Evolutionary conservation across 306 rosid genomes (phyloP), one percentile per base, ranked within the genome.

Genomic region (Abrus pulchellus): DNA sequence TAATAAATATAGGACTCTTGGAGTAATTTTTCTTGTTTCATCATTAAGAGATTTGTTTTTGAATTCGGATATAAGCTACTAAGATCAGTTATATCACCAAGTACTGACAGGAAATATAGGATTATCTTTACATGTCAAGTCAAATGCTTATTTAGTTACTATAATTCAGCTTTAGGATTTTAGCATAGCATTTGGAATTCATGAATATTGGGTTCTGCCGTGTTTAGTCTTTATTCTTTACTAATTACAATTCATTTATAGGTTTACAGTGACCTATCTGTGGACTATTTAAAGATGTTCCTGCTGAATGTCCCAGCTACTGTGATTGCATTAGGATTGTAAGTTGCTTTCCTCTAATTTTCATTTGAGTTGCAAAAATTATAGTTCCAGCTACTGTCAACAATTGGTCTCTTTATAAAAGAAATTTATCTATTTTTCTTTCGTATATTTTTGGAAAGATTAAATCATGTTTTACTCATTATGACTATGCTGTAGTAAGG

Each of bases 271-370:
- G 99, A 94, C 77, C 85, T 94, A 30, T 52, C 88, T 5, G 92
- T 94, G 41, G 99, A 94, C 88, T 94, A 94, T 86, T 82, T 94
- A 78, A 94, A 86, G 93, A 93, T 93, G 99, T 44, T 94, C 72
- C 84, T 90, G 83, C 84, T 94, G 85, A 94, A 94, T 30, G 94
- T 93, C 71, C 99, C 97, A 13, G 97, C 99, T 3, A 89, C 97
- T 9, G 92, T 94, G 20, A 74, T 93, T 76, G 97, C 97, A 30
- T 86, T 94, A 63, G 99, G 90, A 90, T 62, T 87, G 97, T 94
- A 90, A 91, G 97, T 84, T 40, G 30, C 82, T 71, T 81, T 36
- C 8, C 27, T 38, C 33, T 80, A 63, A 54, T 64, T 49, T 76
- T 40, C 57, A 27, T 12, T 65, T 14, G 13, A 53, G 62, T 40